Evolutionary conservation across 163 green algal genomes (phyloP).

Genomic region (Scenedesmus sp.): DNA sequence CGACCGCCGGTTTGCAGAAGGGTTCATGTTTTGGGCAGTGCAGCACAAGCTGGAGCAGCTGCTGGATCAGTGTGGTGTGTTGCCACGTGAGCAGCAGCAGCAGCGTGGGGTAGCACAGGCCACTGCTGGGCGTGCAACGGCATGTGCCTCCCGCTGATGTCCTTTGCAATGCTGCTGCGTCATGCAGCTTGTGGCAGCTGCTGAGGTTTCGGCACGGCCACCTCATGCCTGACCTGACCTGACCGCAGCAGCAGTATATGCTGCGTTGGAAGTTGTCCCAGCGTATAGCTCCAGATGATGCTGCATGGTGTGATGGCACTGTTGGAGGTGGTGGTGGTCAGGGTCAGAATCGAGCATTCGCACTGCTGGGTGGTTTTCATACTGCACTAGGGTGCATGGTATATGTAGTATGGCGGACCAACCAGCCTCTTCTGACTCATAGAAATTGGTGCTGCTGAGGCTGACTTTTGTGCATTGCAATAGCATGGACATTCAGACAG

Average conservation of each 20-base stretch:
- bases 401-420: not conserved
- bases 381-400: not conserved
- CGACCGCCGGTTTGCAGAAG: constrained; percentile 45
- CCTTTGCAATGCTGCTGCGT: not conserved
- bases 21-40: constrained; percentile 50
- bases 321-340: not conserved
- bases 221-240: too few species aligned
- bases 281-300: too few species aligned
- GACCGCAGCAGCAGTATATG: not conserved
- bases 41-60: constrained; percentile 55
- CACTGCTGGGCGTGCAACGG: not conserved
- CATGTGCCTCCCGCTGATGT: not conserved
- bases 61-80: constrained; percentile 25
- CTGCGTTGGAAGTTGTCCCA: not conserved
- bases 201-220: not conserved
- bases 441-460: not conserved
- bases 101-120: not conserved
- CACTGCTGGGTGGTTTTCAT: too few species aligned
- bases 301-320: not conserved
- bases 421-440: not conserved
- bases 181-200: not conserved
- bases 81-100: not conserved
- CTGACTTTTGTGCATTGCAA: not conserved
- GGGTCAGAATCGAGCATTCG: not conserved
- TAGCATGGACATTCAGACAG: not conserved